Evolutionary conservation across 1,284 basidiomycete species (phyloP).

Genomic region (Malassezia sp.): DNA sequence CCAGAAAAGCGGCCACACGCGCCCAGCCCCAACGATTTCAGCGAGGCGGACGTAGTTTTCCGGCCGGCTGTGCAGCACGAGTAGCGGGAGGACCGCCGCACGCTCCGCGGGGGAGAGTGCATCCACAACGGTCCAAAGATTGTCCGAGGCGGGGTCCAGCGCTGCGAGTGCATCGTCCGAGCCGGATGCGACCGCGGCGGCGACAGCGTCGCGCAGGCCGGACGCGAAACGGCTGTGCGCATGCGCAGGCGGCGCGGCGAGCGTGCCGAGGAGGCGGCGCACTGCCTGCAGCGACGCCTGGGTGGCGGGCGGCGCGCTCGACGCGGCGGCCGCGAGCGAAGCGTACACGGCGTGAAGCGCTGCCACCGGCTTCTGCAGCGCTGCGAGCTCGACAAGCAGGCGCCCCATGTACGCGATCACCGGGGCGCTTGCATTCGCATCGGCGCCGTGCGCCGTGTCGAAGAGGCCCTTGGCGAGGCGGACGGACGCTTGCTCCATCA

Average conservation of each 20-base stretch:
- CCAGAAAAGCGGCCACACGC: constrained; percentile 3
- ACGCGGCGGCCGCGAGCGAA: too few relatives aligned
- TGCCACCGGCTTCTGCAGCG: not conserved
- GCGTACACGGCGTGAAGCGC: constrained; percentile 2
- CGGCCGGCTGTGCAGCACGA: not conserved
- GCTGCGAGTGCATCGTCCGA: not conserved
- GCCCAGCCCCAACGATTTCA: not conserved
- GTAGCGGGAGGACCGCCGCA: not conserved
- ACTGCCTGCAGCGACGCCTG: not conserved
- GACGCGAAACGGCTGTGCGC: not conserved
- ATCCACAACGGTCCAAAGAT: not conserved
- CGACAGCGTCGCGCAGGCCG: not conserved
- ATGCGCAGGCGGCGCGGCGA: not conserved
- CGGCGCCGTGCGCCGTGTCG: constrained; percentile 54
- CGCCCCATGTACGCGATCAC: constrained; percentile 10
- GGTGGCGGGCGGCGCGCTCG: too few relatives aligned
- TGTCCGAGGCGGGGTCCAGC: not conserved
- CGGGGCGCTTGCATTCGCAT: constrained; percentile 5
- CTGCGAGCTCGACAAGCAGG: constrained; percentile 50
- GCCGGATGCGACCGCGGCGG: not conserved
- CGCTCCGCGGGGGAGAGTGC: not conserved
- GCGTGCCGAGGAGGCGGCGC: not conserved
- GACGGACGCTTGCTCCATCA: constrained; percentile 48
- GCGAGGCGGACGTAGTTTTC: not conserved
- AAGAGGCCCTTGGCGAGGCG: constrained; percentile 50